phyloP scores from a whole-genome alignment of 2,329 filamentous ascomycete genomes.

The Xylaria sp. region DNA sequence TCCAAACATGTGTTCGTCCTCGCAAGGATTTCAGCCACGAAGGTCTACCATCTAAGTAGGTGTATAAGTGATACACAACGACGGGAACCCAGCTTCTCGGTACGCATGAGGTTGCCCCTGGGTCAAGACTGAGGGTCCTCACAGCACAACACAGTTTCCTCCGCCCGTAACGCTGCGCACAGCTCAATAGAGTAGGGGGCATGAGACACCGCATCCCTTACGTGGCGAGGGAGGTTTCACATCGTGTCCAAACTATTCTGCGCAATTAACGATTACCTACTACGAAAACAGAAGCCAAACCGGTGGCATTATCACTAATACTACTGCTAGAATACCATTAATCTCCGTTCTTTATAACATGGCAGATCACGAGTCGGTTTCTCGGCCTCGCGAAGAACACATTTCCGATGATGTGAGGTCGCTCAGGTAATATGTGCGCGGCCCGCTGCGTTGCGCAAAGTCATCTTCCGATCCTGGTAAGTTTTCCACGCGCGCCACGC shows the following conservation, averaged over 20 bases:
- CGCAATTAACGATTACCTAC: not conserved
- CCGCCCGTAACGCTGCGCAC: not conserved
- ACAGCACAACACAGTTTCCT: not conserved
- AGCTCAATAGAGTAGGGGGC: not conserved
- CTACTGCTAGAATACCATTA: no score
- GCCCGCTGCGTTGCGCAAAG: conserved; percentile 5
- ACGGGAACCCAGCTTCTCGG: not conserved
- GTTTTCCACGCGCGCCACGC: conserved; percentile 17
- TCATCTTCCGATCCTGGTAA: conserved; percentile 15
- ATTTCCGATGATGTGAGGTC: conserved; percentile 11
- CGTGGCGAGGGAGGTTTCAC: not conserved
- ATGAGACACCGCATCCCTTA: not conserved
- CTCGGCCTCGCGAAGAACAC: conserved; percentile 7
- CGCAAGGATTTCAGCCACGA: not conserved
- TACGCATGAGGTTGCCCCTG: not conserved
- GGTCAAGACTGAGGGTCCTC: not conserved
- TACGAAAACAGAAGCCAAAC: no score
- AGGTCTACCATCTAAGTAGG: not conserved
- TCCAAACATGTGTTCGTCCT: conserved; percentile 1
- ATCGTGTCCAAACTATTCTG: not conserved
- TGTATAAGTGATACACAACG: not conserved
- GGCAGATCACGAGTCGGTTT: no score
- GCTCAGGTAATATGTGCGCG: conserved; percentile 12
- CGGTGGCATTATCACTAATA: no score
- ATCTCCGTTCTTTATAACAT: no score